Conservation (phyloP, 2,329 filamentous ascomycete species). For the Fusarium sp. region DNA sequence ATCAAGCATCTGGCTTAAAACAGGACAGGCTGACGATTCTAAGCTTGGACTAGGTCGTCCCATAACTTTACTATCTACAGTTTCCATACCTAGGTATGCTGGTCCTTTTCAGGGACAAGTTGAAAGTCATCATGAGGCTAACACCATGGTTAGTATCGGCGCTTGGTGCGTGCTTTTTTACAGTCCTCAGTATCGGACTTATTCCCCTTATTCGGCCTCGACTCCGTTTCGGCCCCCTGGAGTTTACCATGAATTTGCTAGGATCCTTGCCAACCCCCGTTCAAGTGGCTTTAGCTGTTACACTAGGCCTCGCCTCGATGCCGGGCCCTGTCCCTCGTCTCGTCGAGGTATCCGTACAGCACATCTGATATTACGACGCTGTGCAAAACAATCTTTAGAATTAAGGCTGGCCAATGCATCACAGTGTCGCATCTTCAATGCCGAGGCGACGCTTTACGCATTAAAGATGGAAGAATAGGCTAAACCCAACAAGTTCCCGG, state of each 20-base stretch:
- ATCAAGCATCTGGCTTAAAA: constrained; percentile 21
- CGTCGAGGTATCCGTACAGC: constrained; percentile 1
- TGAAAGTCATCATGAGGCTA: constrained; percentile 33
- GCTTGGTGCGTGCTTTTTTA: constrained; percentile 37
- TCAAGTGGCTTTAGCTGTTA: constrained; percentile 28
- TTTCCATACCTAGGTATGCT: constrained; percentile 1
- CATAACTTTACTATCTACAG: neutral
- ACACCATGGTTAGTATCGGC: constrained; percentile 33
- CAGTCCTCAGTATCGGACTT: constrained; percentile 33
- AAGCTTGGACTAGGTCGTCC: constrained; percentile 5
- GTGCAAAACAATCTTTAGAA: constrained; percentile 38
- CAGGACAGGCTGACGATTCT: constrained; percentile 9
- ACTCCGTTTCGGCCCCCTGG: constrained; percentile 34
- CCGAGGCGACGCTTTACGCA: constrained; percentile 17
- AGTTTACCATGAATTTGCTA: constrained; percentile 30
- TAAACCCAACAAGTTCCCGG: constrained; percentile 23
- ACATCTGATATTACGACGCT: constrained; percentile 3
- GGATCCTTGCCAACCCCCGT: constrained; percentile 36
- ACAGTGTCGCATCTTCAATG: constrained; percentile 21
- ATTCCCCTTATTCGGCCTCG: constrained; percentile 39
- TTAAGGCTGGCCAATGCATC: constrained; percentile 21
- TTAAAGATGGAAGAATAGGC: constrained; percentile 14
- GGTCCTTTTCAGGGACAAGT: constrained; percentile 7
- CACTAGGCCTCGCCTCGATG: constrained; percentile 37
- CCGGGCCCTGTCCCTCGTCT: constrained; percentile 1